phyloP scores from a whole-genome alignment of 148 eudicot genomes.

The Vaccinium darrowii region DNA sequence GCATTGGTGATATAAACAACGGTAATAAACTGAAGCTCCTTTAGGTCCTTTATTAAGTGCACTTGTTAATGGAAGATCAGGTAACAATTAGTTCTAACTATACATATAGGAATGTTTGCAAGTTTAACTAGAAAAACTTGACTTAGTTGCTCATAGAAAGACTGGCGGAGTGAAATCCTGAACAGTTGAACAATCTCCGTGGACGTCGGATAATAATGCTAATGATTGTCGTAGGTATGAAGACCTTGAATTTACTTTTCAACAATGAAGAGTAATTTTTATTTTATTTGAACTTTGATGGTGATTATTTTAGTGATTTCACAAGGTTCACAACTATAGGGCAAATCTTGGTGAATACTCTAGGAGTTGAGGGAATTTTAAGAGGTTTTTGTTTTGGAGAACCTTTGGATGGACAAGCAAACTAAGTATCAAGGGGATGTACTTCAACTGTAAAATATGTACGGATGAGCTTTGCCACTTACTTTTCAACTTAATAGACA shows the following conservation, averaged over 20 bases:
- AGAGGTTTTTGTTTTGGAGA: not conserved
- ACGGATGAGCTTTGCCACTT: not conserved
- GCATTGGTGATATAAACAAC: not conserved
- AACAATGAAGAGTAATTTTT: not conserved
- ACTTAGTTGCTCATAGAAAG: not conserved
- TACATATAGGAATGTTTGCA: not conserved
- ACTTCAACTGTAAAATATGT: not conserved
- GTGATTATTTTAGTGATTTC: not conserved
- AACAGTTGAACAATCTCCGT: not conserved
- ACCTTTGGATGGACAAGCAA: not conserved
- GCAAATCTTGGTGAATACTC: not conserved
- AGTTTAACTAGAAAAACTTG: not conserved
- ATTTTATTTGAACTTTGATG: not conserved
- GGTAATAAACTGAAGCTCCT: not conserved
- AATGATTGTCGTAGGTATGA: not conserved
- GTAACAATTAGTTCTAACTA: not conserved
- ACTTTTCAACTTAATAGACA: not conserved
- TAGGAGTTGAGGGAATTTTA: not conserved
- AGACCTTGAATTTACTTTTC: not conserved
- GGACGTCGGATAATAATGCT: not conserved
- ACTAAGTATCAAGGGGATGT: not conserved
- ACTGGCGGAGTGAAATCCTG: not conserved
- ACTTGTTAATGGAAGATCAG: not conserved
- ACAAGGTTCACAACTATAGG: not conserved
- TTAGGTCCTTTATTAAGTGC: not conserved